These are phyloP conservation scores for Tarenaya hassleriana DNA, from an alignment of 345 rosid genomes.

Conservation along the genomic window DNA sequence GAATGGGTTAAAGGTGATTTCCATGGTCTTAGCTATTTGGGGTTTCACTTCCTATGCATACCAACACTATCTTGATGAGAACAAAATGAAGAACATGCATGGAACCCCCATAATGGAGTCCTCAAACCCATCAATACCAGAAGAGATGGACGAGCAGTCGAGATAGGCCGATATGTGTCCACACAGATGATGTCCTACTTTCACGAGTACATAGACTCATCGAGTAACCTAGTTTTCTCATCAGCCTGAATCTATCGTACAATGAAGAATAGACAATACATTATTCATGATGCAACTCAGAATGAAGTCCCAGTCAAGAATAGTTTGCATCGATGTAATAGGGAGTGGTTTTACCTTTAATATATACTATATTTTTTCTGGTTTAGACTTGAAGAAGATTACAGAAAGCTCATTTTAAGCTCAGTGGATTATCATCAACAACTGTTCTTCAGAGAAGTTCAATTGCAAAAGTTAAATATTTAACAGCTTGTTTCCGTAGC, in stretches of 20 bases:
- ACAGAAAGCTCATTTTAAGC: conserved; percentile 1
- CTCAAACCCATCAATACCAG: conserved; percentile 11
- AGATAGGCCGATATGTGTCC: conserved; percentile 1
- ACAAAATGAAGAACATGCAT: conserved; percentile 10
- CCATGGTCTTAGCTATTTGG: too few relatives aligned
- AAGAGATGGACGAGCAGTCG: conserved; percentile 10
- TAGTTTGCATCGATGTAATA: conserved; percentile 19
- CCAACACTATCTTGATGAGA: too few relatives aligned
- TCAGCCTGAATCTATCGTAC: conserved; percentile 2
- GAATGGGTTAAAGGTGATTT: too few relatives aligned
- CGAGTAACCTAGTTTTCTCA: conserved; percentile 9
- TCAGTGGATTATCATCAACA: conserved; percentile 4
- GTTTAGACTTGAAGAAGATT: conserved; percentile 9
- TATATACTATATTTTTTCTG: not conserved
- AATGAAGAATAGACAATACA: conserved; percentile 1
- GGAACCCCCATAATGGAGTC: conserved; percentile 15
- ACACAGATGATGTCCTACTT: not conserved
- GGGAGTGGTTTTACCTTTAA: not conserved
- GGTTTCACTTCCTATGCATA: too few relatives aligned
- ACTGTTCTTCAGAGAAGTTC: not conserved
- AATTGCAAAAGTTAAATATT: conserved; percentile 1
- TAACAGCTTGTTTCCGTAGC: conserved; percentile 10
- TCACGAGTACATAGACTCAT: conserved; percentile 8
- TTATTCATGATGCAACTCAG: conserved; percentile 4
- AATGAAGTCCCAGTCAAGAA: not conserved